Conservation (phyloP, 1,284 basidiomycete species). For the Ceratobasidium sp. region DNA sequence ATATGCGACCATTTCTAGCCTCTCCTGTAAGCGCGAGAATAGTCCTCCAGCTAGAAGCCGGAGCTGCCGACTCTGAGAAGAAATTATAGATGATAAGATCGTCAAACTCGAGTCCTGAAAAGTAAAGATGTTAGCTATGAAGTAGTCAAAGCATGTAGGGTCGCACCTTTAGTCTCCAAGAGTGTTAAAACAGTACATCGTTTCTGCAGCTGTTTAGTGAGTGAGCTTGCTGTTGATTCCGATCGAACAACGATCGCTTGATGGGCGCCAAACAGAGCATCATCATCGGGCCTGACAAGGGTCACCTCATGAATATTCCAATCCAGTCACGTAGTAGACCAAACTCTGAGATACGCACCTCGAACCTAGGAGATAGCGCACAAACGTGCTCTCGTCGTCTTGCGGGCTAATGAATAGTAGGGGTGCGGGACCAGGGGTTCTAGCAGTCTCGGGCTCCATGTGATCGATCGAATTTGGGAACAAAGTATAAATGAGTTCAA, state of each 20-base stretch:
- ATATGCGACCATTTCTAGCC: conserved; percentile 69
- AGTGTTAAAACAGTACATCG: conserved; percentile 66
- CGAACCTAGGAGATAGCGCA: conserved; percentile 4
- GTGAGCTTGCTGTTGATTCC: conserved; percentile 62
- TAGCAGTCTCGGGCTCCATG: conserved; percentile 67
- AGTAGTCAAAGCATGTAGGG: too few relatives aligned
- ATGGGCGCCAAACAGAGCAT: conserved; percentile 64
- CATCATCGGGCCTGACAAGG: conserved; percentile 70
- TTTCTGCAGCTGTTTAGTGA: conserved; percentile 71
- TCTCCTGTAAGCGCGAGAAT: conserved; percentile 62
- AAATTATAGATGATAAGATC: conserved; percentile 80
- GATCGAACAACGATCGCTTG: conserved; percentile 67
- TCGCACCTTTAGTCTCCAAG: conserved; percentile 29
- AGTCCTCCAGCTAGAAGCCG: conserved; percentile 69
- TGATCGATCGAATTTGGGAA: conserved; percentile 77
- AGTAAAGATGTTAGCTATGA: background rate
- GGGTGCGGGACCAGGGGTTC: conserved; percentile 52
- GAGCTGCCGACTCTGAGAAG: conserved; percentile 72
- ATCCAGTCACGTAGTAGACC: too few relatives aligned
- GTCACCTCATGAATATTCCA: background rate
- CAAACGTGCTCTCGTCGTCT: conserved; percentile 20
- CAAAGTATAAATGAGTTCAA: conserved; percentile 71
- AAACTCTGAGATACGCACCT: background rate
- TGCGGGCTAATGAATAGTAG: conserved; percentile 53
- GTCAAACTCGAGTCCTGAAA: conserved; percentile 74